Base-by-base conservation (phyloP, 2,329 filamentous ascomycete genomes). In the Scleromitrula shiraiana region DNA sequence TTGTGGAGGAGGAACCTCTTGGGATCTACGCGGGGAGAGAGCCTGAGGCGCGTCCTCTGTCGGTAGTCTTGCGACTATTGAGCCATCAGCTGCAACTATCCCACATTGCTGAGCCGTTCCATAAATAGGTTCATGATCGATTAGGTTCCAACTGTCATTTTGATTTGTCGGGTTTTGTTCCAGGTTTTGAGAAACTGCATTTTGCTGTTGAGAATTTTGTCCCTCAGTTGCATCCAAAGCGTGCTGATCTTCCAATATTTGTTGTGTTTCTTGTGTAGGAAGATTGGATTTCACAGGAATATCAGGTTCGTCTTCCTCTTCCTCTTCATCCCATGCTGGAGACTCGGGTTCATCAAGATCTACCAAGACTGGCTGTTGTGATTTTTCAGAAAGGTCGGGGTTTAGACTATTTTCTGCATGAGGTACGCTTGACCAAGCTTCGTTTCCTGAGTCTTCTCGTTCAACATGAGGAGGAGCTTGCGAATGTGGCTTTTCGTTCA, bases 341-440 rank as follows among this genome's bases (percentile, higher is more conserved):
- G 61, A 62, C 51, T 62, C 61, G 8, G 55, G 53, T 33, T 56
- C 54, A n/a, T 62, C 58, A 20, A 59, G 27, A 49, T 63, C 52
- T n/a, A 63, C 40, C 33, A 60, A 45, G n/a, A 55, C 50, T 20
- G 55, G 45, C n/a, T 53, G 55, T 20, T 52, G 53, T n/a, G 38
- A 48, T 12, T 39, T 7, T 15, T 41, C 29, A 20, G 45, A 27
- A 9, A 27, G 15, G 8, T 33, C 19, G 2, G 32, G 17, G 26
- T 40, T 26, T 3, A 26, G 38, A 38, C 12, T 23, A 10, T 12
- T 15, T 5, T 33, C 12, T 33, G 12, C 10, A 22, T 46, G 15
- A 22, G 40, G 32, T 17, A 30, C 29, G 17, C 33, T 35, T 33
- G 57, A 53, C 62, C 62, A 64, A 23, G 54, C 58, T 46, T 56